Percentiles rank a stretch among this genome's conserved stretches.
phyloP scores from a whole-genome alignment of 805 yeast genomes.

The Starmerella davenportii region DNA sequence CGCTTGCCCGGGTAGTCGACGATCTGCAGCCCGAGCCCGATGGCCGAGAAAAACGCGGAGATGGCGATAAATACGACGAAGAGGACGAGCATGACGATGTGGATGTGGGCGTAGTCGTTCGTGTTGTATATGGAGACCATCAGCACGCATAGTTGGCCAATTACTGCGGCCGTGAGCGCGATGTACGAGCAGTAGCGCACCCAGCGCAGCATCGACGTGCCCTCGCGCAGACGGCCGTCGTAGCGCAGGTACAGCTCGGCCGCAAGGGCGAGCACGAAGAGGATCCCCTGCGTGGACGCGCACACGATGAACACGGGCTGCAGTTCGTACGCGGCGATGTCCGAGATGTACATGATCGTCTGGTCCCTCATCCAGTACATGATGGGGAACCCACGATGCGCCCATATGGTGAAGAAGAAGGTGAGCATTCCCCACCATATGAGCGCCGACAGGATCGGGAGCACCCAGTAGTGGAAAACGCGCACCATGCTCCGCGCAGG shows the following conservation, averaged over 20 bases:
- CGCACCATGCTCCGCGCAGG: slow-evolving; percentile 11
- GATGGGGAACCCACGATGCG: slow-evolving; percentile 58
- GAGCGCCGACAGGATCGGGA: slow-evolving; percentile 50
- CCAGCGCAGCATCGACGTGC: background rate
- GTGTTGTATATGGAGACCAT: slow-evolving; percentile 62
- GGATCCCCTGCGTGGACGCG: slow-evolving; percentile 58
- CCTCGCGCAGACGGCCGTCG: slow-evolving; percentile 28
- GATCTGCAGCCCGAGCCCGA: slow-evolving; percentile 33
- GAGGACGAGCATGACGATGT: slow-evolving; percentile 45
- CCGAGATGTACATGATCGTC: slow-evolving; percentile 52
- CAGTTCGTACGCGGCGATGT: slow-evolving; percentile 72
- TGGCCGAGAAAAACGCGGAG: slow-evolving; percentile 29
- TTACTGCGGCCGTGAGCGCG: slow-evolving; percentile 30
- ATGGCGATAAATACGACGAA: slow-evolving; percentile 56
- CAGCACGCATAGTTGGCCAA: slow-evolving; percentile 57
- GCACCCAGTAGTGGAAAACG: slow-evolving; percentile 23
- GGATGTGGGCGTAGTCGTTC: slow-evolving; percentile 33
- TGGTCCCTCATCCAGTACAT: slow-evolving; percentile 7
- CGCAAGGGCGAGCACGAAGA: slow-evolving; percentile 44
- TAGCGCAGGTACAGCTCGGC: slow-evolving; percentile 48
- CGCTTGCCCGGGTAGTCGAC: slow-evolving; percentile 24
- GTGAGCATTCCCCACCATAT: slow-evolving; percentile 89
- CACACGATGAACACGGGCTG: slow-evolving; percentile 73
- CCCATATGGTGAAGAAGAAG: slow-evolving; percentile 64
- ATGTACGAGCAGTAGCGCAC: slow-evolving; percentile 24